phyloP scores from a whole-genome alignment of 2,329 filamentous ascomycete genomes.

The Escovopsis weberi region DNA sequence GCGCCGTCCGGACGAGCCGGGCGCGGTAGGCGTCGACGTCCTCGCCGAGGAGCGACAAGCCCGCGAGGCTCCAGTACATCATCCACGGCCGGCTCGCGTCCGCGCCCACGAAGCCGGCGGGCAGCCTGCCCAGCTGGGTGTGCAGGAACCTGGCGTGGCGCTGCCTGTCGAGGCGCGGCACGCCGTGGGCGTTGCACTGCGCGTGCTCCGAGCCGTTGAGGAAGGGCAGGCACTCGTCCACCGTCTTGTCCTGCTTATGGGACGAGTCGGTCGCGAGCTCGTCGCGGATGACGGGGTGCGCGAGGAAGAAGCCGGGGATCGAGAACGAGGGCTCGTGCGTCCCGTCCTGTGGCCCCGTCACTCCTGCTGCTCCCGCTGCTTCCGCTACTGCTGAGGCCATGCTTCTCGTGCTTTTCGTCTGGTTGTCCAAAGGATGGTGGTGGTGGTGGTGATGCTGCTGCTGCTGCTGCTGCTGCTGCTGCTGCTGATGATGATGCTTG shows the following conservation, averaged over 20 bases:
- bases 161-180: constrained; percentile 57
- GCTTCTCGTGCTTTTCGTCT: constrained; percentile 3
- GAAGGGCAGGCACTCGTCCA: constrained; percentile 54
- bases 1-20: constrained; percentile 59
- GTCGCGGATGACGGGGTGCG: constrained; percentile 49
- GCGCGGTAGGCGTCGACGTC: constrained; percentile 55
- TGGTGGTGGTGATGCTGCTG: not conserved
- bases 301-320: constrained; percentile 43
- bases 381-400: constrained; percentile 6
- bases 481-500: constrained; percentile 10
- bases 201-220: constrained; percentile 40
- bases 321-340: constrained; percentile 5
- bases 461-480: constrained; percentile 6
- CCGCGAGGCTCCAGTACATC: constrained; percentile 80
- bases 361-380: constrained; percentile 3
- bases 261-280: constrained; percentile 53
- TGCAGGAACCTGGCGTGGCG: constrained; percentile 49
- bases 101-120: constrained; percentile 53
- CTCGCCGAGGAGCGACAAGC: constrained; percentile 60
- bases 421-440: constrained; percentile 2
- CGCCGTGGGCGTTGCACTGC: constrained; percentile 52
- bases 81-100: constrained; percentile 91
- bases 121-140: constrained; percentile 44
- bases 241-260: constrained; percentile 50
- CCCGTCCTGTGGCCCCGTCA: not conserved